Conservation (phyloP, 2,329 filamentous ascomycete genomes). For the Pseudogymnoascus sp. region DNA sequence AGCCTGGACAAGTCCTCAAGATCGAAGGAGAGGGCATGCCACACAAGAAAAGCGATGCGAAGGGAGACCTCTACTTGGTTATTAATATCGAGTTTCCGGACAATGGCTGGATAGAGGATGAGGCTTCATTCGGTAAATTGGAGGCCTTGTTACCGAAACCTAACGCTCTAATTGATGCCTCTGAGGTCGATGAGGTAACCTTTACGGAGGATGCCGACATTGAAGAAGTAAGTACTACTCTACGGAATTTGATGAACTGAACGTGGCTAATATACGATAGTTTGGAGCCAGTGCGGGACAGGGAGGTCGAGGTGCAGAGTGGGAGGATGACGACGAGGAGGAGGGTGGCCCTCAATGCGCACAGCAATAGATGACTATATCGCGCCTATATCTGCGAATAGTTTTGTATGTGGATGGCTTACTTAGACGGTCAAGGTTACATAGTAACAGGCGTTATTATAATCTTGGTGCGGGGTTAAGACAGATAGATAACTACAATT, state of each 20-base stretch:
- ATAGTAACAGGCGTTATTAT: conserved; percentile 8
- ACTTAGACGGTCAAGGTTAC: conserved; percentile 1
- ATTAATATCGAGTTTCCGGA: conserved; percentile 86
- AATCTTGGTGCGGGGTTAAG: background rate
- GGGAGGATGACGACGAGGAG: conserved; percentile 59
- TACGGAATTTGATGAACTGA: conserved; percentile 9
- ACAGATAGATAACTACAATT: conserved; percentile 2
- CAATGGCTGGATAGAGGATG: conserved; percentile 70
- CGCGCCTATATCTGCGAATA: background rate
- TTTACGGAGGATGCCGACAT: conserved; percentile 79
- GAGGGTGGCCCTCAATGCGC: conserved; percentile 58
- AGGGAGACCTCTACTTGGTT: conserved; percentile 80
- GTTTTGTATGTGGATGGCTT: conserved; percentile 2
- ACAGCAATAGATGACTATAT: conserved; percentile 24
- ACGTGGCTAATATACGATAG: conserved; percentile 33
- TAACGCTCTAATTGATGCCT: conserved; percentile 54
- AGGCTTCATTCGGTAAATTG: conserved; percentile 63
- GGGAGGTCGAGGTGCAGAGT: conserved; percentile 58
- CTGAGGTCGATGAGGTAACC: conserved; percentile 79
- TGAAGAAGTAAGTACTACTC: conserved; percentile 54
- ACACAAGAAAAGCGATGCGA: conserved; percentile 72
- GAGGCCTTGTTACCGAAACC: conserved; percentile 66
- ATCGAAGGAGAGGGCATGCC: conserved; percentile 92
- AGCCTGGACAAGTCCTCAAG: conserved; percentile 79
- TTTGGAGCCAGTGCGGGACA: conserved; percentile 66